A percentile compares a stretch with the other conserved stretches of the same genome.
phyloP scores from a whole-genome alignment of 495 filamentous ascomycete genomes.

The Hyaloscypha variabilis region DNA sequence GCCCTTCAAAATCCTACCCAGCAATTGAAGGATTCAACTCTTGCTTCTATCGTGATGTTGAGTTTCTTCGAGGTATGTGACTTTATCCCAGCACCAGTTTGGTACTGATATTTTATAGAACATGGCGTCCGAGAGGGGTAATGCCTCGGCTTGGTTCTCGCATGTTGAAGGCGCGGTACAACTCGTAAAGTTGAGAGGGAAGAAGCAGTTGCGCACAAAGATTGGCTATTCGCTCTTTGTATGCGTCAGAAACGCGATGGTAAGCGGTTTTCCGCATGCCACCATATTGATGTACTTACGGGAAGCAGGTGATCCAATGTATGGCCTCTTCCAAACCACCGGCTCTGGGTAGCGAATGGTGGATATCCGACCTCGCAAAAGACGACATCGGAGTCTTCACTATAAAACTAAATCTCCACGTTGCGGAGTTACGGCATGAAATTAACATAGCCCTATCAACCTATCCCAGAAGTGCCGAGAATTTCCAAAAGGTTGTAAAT shows the following conservation, averaged over 20 bases:
- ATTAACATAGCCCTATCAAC: slow-evolving; percentile 42
- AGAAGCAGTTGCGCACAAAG: slow-evolving; percentile 49
- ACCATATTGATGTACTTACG: slow-evolving; percentile 25
- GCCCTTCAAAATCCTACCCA: slow-evolving; percentile 53
- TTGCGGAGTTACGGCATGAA: slow-evolving; percentile 49
- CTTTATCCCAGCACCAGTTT: neutral
- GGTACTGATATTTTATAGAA: slow-evolving; percentile 30
- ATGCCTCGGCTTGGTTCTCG: slow-evolving; percentile 51
- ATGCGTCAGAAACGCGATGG: slow-evolving; percentile 54
- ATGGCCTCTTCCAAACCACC: slow-evolving; percentile 47
- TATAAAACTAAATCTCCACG: slow-evolving; percentile 46
- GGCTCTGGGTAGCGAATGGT: slow-evolving; percentile 53
- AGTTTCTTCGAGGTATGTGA: slow-evolving; percentile 65
- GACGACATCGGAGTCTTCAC: slow-evolving; percentile 42
- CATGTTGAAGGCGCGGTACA: slow-evolving; percentile 58
- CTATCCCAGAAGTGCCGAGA: slow-evolving; percentile 37
- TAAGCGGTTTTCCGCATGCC: slow-evolving; percentile 28
- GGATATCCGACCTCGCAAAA: slow-evolving; percentile 44
- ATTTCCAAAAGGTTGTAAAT: slow-evolving; percentile 40
- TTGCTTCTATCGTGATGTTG: slow-evolving; percentile 64
- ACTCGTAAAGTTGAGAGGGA: slow-evolving; percentile 54
- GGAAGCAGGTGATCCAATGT: slow-evolving; percentile 41
- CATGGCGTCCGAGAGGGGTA: slow-evolving; percentile 47
- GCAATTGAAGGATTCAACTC: slow-evolving; percentile 53
- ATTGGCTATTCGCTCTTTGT: slow-evolving; percentile 51